Conservation (phyloP, 2,329 filamentous ascomycete species). For the Arthrobotrys conoides region DNA sequence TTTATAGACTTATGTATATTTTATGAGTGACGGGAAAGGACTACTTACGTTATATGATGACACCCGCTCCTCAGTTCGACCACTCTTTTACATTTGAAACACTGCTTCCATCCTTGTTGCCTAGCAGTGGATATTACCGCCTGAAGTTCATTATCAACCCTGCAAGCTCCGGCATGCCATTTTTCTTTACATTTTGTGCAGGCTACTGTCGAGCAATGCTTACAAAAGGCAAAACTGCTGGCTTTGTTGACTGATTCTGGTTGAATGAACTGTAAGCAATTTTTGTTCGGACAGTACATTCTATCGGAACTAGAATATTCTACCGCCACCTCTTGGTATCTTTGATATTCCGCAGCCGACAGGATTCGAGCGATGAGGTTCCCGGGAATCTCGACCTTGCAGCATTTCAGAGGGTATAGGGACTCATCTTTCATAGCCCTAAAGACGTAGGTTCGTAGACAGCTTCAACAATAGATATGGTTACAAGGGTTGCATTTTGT, state of each 20-base stretch:
- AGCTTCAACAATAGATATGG: constrained; percentile 34
- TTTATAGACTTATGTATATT: no score
- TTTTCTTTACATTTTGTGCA: constrained; percentile 19
- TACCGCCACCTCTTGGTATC: constrained; percentile 15
- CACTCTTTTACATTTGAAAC: constrained; percentile 36
- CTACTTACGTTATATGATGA: constrained; percentile 54
- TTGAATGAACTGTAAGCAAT: constrained; percentile 43
- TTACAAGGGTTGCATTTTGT: constrained; percentile 5
- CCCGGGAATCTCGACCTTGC: constrained; percentile 17
- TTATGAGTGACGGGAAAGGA: background rate
- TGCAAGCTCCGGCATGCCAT: constrained; percentile 15
- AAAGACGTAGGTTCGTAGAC: constrained; percentile 31
- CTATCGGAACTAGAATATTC: constrained; percentile 33
- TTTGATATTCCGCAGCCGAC: constrained; percentile 14
- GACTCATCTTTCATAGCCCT: constrained; percentile 49
- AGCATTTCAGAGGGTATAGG: constrained; percentile 46
- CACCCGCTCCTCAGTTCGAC: constrained; percentile 44
- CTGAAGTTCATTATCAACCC: background rate
- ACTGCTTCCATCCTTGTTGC: constrained; percentile 46
- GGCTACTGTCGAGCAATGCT: constrained; percentile 15
- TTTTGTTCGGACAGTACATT: constrained; percentile 47
- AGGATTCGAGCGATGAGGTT: constrained; percentile 6
- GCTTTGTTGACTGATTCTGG: background rate
- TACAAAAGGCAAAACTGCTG: background rate
- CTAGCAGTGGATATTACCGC: background rate